These are phyloP conservation scores for Vickermania ingenoplastis DNA, from an alignment of 208 protist genomes.

Conservation along the genomic window DNA sequence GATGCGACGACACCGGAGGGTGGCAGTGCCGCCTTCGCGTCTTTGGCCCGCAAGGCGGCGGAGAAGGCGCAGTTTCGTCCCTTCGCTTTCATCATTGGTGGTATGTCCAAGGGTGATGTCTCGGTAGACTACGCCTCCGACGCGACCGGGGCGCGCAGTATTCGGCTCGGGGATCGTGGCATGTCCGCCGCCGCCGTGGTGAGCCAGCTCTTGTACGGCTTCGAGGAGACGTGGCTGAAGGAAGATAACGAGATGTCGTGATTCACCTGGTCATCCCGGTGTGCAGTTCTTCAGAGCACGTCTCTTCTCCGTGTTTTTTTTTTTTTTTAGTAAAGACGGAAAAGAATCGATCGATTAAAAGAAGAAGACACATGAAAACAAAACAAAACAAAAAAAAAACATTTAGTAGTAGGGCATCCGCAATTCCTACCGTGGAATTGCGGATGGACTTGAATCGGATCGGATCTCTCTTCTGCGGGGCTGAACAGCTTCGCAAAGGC, in stretches of 20 bases:
- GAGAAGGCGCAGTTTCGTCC: slow-evolving; percentile 48
- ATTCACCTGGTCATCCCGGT: too few species aligned
- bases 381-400: too few species aligned
- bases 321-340: too few species aligned
- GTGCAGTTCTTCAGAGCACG: too few species aligned
- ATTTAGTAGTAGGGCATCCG: too few species aligned
- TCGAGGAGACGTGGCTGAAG: slow-evolving; percentile 79
- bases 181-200: slow-evolving; percentile 80
- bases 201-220: slow-evolving; percentile 55
- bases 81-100: slow-evolving; percentile 82
- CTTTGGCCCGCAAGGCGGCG: slow-evolving; percentile 21
- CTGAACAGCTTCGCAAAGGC: too few species aligned
- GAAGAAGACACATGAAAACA: too few species aligned
- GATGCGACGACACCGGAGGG: slow-evolving; percentile 17
- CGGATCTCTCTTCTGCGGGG: too few species aligned
- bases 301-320: too few species aligned
- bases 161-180: slow-evolving; percentile 57
- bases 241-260: slow-evolving; percentile 53
- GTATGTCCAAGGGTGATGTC: slow-evolving; percentile 80
- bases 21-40: slow-evolving; percentile 25
- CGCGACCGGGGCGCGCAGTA: slow-evolving; percentile 43
- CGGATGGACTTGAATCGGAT: too few species aligned
- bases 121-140: slow-evolving; percentile 48
- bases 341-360: too few species aligned
- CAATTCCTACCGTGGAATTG: too few species aligned